Conservation (phyloP, 2,329 filamentous ascomycete species). For the Colletotrichum sp. region DNA sequence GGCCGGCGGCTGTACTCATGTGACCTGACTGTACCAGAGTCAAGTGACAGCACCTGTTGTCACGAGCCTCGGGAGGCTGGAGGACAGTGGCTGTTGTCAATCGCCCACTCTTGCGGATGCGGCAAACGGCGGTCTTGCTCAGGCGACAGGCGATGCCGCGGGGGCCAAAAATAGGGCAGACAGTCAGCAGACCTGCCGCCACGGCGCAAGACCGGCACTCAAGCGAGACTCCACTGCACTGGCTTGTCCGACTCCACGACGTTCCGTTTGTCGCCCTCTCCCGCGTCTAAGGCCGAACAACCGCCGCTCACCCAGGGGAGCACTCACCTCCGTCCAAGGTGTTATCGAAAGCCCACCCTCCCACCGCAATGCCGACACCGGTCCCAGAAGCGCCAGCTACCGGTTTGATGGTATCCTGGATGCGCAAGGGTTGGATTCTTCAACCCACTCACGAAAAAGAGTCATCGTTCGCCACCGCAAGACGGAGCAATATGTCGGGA, state of each 20-base stretch:
- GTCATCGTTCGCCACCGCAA: not conserved
- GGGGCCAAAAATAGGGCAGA: slow-evolving; percentile 5
- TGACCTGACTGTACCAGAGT: not conserved
- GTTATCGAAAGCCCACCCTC: not conserved
- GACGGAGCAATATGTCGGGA: not conserved
- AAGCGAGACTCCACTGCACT: not conserved
- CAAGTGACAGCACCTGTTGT: slow-evolving; percentile 7
- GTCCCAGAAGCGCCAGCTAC: not conserved
- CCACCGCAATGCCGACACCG: not conserved
- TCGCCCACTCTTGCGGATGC: not conserved
- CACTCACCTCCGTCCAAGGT: not conserved
- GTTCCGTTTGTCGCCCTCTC: not conserved
- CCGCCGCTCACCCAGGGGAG: not conserved
- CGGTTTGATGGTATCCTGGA: not conserved
- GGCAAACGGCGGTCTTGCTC: slow-evolving; percentile 10
- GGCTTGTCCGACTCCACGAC: not conserved
- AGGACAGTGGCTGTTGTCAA: slow-evolving; percentile 6
- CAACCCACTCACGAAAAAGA: not conserved
- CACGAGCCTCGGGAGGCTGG: not conserved
- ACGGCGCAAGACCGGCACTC: not conserved
- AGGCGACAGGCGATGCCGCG: not conserved
- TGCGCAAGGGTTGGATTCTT: not conserved
- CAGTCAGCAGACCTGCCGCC: slow-evolving; percentile 14
- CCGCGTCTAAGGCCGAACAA: slow-evolving; percentile 12
- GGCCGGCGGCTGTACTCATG: not conserved